Evolutionary conservation across 306 rosid species (phyloP).

Genomic region (Vicia faba): DNA sequence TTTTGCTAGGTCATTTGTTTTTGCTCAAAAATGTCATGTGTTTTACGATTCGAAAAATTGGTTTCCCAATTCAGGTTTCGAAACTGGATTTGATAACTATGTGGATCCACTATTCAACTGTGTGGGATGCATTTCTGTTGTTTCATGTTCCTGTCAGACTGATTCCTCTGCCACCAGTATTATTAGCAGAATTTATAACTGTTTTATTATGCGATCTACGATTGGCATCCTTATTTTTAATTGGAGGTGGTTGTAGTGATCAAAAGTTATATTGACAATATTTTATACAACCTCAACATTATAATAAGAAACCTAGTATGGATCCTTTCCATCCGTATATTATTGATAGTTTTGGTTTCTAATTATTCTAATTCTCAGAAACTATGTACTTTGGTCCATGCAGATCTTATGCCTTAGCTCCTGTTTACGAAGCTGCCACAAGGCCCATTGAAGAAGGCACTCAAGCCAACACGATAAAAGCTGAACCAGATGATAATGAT

Average conservation of each 20-base stretch:
- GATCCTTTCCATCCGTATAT: neutral
- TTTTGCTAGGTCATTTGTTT: neutral
- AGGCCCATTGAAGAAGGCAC: constrained; percentile 66
- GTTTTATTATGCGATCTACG: constrained; percentile 4
- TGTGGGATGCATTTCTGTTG: neutral
- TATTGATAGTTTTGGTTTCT: constrained; percentile 18
- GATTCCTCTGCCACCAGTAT: constrained; percentile 2
- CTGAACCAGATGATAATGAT: constrained; percentile 71
- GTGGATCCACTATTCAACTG: neutral
- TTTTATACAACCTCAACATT: neutral
- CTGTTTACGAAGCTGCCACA: constrained; percentile 71
- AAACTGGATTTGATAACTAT: neutral
- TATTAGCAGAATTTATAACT: neutral
- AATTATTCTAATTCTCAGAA: constrained; percentile 16
- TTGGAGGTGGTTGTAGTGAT: constrained; percentile 1
- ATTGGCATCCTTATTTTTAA: neutral
- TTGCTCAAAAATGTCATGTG: neutral
- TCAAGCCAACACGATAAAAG: constrained; percentile 46
- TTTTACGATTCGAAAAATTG: neutral
- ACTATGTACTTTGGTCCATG: constrained; percentile 39
- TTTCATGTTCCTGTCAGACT: neutral
- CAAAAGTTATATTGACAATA: constrained; percentile 26
- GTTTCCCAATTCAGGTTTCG: neutral
- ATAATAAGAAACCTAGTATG: constrained; percentile 28
- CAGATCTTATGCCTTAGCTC: constrained; percentile 80